These are phyloP conservation scores for Celoporthe dispersa DNA, from an alignment of 2,329 filamentous ascomycete genomes.

Conservation along the genomic window DNA sequence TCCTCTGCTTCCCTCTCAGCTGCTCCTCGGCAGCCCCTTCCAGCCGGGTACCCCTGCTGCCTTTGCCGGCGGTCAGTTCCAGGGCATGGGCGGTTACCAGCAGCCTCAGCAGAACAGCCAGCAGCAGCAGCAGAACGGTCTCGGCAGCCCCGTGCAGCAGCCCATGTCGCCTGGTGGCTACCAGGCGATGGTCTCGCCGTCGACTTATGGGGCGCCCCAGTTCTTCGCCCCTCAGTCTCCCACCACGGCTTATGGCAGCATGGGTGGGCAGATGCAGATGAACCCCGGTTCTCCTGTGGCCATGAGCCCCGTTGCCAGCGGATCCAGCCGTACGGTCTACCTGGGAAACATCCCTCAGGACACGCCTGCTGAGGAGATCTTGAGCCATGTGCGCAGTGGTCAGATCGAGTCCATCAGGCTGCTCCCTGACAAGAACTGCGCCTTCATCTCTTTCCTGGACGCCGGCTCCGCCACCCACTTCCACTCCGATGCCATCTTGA, in stretches of 20 bases:
- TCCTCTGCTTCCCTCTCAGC: constrained; percentile 88
- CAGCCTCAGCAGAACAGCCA: constrained; percentile 58
- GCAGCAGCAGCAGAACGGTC: constrained; percentile 61
- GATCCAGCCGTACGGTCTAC: constrained; percentile 95
- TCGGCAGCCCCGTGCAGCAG: constrained; percentile 76
- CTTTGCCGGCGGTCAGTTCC: constrained; percentile 90
- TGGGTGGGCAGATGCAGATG: constrained; percentile 61
- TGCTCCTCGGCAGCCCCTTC: constrained; percentile 94
- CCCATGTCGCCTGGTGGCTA: constrained; percentile 83
- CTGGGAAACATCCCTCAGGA: constrained; percentile 98
- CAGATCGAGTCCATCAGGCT: constrained; percentile 99
- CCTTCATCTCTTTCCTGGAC: constrained; percentile 98
- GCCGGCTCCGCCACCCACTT: constrained; percentile 98
- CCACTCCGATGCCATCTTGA: constrained; percentile 98
- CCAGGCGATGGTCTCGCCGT: constrained; percentile 83
- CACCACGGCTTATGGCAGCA: constrained; percentile 71
- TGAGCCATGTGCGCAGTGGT: constrained; percentile 93
- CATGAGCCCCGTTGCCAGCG: constrained; percentile 79
- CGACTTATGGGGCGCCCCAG: constrained; percentile 78
- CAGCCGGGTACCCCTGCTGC: constrained; percentile 91
- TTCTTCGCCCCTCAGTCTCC: constrained; percentile 88
- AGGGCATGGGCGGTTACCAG: constrained; percentile 79
- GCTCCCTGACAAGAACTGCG: constrained; percentile 98
- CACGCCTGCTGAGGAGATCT: constrained; percentile 93
- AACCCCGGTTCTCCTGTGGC: constrained; percentile 75